phyloP scores from a whole-genome alignment of 179 eudicot species.

The Beta lomatogona region DNA sequence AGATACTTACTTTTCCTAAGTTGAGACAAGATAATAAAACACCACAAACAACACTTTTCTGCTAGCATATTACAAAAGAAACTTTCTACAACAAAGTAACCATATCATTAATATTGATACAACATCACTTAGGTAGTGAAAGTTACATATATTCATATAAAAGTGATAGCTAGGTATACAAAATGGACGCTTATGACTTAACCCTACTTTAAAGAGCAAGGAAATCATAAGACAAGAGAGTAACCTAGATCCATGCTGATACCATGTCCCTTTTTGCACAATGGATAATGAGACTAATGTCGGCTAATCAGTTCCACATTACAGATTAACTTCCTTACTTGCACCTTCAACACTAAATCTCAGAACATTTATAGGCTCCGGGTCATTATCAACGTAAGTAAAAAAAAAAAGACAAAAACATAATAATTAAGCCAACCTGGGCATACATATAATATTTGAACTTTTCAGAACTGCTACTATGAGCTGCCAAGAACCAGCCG shows the following conservation, averaged over 20 bases:
- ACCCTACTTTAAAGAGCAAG: neutral
- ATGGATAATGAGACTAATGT: neutral
- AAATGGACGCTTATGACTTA: neutral
- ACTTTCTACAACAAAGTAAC: neutral
- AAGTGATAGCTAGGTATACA: neutral
- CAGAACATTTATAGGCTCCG: neutral
- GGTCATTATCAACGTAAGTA: neutral
- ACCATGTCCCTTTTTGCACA: neutral
- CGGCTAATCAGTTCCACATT: neutral
- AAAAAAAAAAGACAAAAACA: conserved; percentile 1
- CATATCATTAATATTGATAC: neutral
- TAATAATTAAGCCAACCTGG: conserved; percentile 44
- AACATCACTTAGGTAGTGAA: neutral
- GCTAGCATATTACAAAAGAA: neutral
- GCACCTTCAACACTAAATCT: neutral
- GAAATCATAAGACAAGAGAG: neutral
- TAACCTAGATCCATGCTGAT: neutral
- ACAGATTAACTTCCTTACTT: neutral
- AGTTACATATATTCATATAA: neutral
- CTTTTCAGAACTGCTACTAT: conserved; percentile 42
- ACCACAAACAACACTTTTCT: neutral
- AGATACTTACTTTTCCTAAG: neutral
- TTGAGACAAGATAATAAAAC: neutral
- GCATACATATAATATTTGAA: no score
- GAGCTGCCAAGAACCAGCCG: conserved; percentile 91